phyloP scores from a whole-genome alignment of 202 grass and related monocot genomes.

The Brachypodium distachyon region DNA sequence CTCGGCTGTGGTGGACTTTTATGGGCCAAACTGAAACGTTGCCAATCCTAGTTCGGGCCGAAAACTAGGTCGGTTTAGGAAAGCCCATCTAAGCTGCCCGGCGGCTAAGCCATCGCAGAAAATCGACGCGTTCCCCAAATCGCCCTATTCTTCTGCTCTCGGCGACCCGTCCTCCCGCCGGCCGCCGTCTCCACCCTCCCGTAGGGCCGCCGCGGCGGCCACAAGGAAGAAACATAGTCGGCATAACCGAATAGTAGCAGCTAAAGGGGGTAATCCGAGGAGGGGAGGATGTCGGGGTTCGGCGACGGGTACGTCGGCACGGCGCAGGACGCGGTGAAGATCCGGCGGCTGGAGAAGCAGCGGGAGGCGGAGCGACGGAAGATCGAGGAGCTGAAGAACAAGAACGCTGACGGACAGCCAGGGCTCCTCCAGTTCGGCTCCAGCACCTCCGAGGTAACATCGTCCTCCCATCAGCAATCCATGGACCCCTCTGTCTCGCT shows the following conservation, averaged over 20 bases:
- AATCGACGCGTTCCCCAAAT: neutral
- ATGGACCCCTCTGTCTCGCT: neutral
- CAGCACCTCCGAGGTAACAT: constrained; percentile 87
- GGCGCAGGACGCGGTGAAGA: constrained; percentile 85
- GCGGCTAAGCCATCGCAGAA: neutral
- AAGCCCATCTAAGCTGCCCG: neutral
- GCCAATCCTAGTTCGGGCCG: too few relatives aligned
- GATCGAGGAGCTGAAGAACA: constrained; percentile 90
- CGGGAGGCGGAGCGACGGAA: constrained; percentile 86
- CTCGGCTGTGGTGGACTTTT: neutral
- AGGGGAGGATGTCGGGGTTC: constrained; percentile 64
- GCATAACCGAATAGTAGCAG: neutral
- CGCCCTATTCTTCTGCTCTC: neutral
- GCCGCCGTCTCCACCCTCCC: neutral
- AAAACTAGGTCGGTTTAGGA: neutral
- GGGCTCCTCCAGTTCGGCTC: constrained; percentile 99
- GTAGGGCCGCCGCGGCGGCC: too few relatives aligned
- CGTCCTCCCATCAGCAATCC: neutral
- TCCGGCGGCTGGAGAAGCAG: constrained; percentile 97
- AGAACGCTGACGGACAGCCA: constrained; percentile 58
- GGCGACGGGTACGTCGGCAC: constrained; percentile 96
- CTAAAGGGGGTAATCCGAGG: neutral
- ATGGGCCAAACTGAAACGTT: neutral
- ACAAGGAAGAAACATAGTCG: neutral
- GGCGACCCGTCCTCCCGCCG: neutral